A percentile compares a stretch with the other conserved stretches of the same genome.
Evolutionary conservation across 352 stramenopile species (phyloP).

Genomic region (Globisporangium yorkense): DNA sequence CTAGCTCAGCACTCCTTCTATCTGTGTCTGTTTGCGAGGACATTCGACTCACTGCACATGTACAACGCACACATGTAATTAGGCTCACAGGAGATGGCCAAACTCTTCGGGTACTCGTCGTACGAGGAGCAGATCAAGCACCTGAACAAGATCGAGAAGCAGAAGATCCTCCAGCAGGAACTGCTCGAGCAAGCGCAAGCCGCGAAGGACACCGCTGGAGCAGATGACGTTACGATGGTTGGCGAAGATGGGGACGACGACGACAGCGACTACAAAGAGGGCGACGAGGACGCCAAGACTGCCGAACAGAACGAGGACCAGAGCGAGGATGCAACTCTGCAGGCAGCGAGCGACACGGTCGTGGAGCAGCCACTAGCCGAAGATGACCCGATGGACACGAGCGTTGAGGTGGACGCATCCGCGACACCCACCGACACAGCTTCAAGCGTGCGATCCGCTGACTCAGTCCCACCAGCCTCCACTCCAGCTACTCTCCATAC

Average conservation of each 20-base stretch:
- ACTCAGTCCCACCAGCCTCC: neutral
- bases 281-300: constrained; percentile 13
- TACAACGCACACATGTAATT: neutral
- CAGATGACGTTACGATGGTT: constrained; percentile 7
- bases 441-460: neutral
- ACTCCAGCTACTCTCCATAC: neutral
- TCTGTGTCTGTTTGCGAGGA: neutral
- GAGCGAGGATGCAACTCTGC: no score
- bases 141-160: constrained; percentile 60
- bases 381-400: no score
- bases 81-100: constrained; percentile 56
- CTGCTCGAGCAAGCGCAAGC: constrained; percentile 23
- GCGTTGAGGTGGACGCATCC: no score
- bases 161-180: constrained; percentile 48
- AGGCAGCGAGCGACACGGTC: no score
- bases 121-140: constrained; percentile 67
- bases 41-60: neutral
- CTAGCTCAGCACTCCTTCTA: neutral
- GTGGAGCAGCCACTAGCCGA: no score
- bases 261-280: constrained; percentile 10
- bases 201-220: constrained; percentile 7
- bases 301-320: neutral
- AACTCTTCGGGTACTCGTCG: constrained; percentile 69
- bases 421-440: neutral
- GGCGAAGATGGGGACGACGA: constrained; percentile 14